Conservation (phyloP, 345 rosid species). For the Eucalyptus pauciflora region DNA sequence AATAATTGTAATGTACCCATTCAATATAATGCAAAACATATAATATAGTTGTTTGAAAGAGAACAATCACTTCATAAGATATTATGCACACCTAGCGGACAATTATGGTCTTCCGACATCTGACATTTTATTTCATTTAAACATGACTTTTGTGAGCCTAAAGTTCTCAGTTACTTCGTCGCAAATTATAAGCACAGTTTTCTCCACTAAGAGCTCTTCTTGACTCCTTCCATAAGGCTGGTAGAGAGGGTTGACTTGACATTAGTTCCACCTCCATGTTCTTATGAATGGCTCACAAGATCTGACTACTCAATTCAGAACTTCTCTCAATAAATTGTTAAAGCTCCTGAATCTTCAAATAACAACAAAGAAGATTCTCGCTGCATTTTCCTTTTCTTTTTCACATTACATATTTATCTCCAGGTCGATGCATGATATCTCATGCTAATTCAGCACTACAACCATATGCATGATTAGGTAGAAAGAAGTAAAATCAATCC, state of each 20-base stretch:
- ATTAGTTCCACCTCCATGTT: neutral
- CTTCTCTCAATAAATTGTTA: neutral
- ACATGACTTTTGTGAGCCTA: too few relatives aligned
- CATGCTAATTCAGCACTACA: neutral
- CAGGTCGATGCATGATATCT: neutral
- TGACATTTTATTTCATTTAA: too few relatives aligned
- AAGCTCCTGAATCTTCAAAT: neutral
- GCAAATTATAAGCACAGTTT: neutral
- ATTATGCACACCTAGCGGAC: neutral
- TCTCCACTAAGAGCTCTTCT: neutral
- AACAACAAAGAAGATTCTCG: neutral
- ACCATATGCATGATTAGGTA: neutral
- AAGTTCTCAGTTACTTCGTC: neutral
- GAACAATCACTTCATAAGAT: neutral
- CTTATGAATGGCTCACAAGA: neutral
- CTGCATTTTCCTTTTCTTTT: neutral
- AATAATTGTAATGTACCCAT: neutral
- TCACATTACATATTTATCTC: neutral
- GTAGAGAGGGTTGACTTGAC: neutral
- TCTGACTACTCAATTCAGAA: neutral
- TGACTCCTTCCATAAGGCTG: neutral
- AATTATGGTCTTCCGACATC: neutral
- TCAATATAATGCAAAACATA: neutral
- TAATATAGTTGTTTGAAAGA: too few relatives aligned
- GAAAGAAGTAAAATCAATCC: neutral